These are phyloP conservation scores for Fusarium abutilonis DNA, from an alignment of 2,329 filamentous ascomycete species.

Conservation along the genomic window DNA sequence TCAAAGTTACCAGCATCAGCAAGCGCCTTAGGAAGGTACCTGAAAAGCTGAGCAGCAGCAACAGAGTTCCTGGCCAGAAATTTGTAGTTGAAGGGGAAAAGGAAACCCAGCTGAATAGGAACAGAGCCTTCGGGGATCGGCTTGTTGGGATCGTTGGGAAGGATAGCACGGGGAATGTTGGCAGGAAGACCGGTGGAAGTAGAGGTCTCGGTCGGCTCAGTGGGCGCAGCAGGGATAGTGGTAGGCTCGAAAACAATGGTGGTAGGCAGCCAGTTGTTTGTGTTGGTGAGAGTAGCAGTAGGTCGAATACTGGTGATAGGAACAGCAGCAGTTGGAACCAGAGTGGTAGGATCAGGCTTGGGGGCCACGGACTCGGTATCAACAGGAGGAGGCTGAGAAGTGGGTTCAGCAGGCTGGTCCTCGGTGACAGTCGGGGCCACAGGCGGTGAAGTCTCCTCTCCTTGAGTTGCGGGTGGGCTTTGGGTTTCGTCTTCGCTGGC, in stretches of 20 bases:
- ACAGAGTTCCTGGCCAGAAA: conserved; percentile 79
- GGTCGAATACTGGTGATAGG: conserved; percentile 54
- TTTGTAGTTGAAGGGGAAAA: conserved; percentile 80
- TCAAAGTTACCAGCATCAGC: conserved; percentile 69
- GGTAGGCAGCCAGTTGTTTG: conserved; percentile 64
- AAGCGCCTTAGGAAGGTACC: conserved; percentile 77
- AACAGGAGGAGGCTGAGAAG: conserved; percentile 21
- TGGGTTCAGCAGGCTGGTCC: conserved; percentile 23
- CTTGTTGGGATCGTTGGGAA: conserved; percentile 68
- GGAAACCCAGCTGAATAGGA: conserved; percentile 86
- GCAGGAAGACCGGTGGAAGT: conserved; percentile 68
- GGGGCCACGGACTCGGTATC: conserved; percentile 13
- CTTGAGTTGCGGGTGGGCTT: conserved; percentile 7
- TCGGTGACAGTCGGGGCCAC: neutral
- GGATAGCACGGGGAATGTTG: conserved; percentile 77
- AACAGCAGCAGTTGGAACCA: conserved; percentile 32
- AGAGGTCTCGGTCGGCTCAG: conserved; percentile 51
- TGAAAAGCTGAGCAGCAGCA: conserved; percentile 86
- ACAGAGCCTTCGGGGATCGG: conserved; percentile 70
- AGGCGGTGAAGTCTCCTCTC: neutral
- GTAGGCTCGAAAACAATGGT: conserved; percentile 68
- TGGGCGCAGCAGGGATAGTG: conserved; percentile 43
- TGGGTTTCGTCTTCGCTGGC: conserved; percentile 14
- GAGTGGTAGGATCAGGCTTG: conserved; percentile 32
- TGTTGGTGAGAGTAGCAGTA: conserved; percentile 56